Conservation (phyloP, 306 rosid species). For the Vachellia pachyceras region DNA sequence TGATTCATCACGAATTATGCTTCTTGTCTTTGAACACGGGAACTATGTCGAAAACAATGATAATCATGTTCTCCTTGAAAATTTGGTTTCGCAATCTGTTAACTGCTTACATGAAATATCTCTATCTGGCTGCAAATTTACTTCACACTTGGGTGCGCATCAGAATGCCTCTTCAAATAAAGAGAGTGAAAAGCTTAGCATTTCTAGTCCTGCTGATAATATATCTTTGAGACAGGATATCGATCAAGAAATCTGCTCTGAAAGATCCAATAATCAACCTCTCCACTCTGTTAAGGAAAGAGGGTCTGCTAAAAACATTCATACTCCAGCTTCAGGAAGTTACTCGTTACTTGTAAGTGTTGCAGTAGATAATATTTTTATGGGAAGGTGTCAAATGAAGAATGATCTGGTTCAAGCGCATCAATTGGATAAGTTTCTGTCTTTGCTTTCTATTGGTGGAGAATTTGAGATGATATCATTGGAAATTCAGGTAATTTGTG, state of each 20-base stretch:
- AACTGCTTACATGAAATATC: conserved; percentile 69
- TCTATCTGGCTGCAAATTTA: conserved; percentile 57
- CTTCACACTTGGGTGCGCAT: conserved; percentile 44
- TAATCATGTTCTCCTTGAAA: conserved; percentile 52
- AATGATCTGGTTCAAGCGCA: conserved; percentile 62
- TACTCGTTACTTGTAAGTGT: conserved; percentile 62
- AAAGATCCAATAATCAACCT: conserved; percentile 48
- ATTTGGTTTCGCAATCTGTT: conserved; percentile 52
- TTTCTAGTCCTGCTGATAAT: conserved; percentile 47
- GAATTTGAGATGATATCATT: conserved; percentile 64
- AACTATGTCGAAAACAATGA: conserved; percentile 47
- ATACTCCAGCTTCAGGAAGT: conserved; percentile 39
- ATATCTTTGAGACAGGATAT: conserved; percentile 47
- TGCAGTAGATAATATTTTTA: conserved; percentile 54
- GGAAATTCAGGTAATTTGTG: conserved; percentile 75
- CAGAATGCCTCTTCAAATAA: conserved; percentile 48
- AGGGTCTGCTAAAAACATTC: conserved; percentile 46
- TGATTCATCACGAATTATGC: conserved; percentile 56
- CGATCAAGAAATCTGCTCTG: conserved; percentile 44
- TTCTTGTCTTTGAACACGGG: conserved; percentile 57
- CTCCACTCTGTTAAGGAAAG: conserved; percentile 41
- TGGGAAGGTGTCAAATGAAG: conserved; percentile 68
- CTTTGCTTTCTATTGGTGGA: conserved; percentile 66
- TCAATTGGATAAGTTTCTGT: conserved; percentile 54
- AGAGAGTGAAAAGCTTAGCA: conserved; percentile 39